Conservation (phyloP, 768 basidiomycete genomes). For the Sutorius australiensis region DNA sequence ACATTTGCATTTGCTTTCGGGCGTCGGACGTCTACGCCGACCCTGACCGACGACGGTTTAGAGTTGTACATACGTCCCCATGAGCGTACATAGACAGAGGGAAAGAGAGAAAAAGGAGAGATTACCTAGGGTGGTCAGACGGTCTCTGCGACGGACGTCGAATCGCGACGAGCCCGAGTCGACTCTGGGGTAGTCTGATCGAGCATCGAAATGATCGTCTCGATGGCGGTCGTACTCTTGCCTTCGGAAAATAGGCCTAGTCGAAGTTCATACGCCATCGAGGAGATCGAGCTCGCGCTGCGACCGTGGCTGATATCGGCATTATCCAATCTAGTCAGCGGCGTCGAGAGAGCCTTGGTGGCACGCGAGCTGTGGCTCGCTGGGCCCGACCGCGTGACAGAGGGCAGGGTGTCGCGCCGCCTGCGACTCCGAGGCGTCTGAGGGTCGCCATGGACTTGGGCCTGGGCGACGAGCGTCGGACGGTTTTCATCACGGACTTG, state of each 20-base stretch:
- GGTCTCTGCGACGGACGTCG: constrained; percentile 1
- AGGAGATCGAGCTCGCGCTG: constrained; percentile 23
- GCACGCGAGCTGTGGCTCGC: not conserved
- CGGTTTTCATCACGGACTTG: constrained; percentile 2
- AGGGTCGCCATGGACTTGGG: too few species aligned
- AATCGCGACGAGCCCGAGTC: not conserved
- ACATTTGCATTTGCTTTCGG: too few species aligned
- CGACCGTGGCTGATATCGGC: constrained; percentile 10
- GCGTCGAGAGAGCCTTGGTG: constrained; percentile 18
- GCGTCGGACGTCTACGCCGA: too few species aligned
- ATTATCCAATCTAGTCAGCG: constrained; percentile 13
- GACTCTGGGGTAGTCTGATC: constrained; percentile 24
- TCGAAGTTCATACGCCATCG: constrained; percentile 26
- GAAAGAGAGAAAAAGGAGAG: not conserved
- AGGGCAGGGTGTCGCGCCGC: constrained; percentile 14
- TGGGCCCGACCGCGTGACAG: not conserved
- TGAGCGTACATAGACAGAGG: too few species aligned
- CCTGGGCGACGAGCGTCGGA: not conserved
- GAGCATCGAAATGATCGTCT: constrained; percentile 27
- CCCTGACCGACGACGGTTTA: too few species aligned
- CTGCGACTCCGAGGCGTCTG: constrained; percentile 12
- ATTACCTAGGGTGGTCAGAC: constrained; percentile 4
- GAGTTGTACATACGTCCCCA: too few species aligned
- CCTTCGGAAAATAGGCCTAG: constrained; percentile 25
- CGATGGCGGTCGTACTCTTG: constrained; percentile 21